These are phyloP conservation scores for Colletotrichum spaethianum DNA, from an alignment of 2,329 filamentous ascomycete genomes.

Conservation along the genomic window DNA sequence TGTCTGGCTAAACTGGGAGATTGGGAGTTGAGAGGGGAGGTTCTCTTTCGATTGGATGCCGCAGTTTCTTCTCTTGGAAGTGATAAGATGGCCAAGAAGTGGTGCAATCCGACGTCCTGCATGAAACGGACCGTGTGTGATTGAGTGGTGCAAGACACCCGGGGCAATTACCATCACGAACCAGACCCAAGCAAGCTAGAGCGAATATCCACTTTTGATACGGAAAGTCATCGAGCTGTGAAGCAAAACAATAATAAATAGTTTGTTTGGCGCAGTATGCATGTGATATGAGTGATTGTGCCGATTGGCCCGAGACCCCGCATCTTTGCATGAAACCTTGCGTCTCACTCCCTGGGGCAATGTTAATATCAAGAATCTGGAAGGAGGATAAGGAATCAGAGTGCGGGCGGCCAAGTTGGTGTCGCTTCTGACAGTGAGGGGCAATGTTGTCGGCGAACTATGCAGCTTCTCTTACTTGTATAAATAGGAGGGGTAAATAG, in stretches of 20 bases:
- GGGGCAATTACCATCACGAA: constrained; percentile 11
- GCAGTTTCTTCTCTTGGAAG: constrained; percentile 28
- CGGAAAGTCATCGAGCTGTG: constrained; percentile 15
- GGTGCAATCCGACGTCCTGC: constrained; percentile 31
- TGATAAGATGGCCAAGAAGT: constrained; percentile 38
- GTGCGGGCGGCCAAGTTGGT: constrained; percentile 20
- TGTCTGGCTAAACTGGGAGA: constrained; percentile 26
- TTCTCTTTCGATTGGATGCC: neutral
- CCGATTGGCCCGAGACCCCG: constrained; percentile 41
- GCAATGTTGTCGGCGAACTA: constrained; percentile 3
- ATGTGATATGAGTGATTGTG: constrained; percentile 34
- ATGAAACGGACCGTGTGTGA: constrained; percentile 33
- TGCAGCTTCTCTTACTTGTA: constrained; percentile 1
- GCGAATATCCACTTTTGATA: constrained; percentile 38
- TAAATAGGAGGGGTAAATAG: constrained; percentile 24
- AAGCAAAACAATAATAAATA: neutral
- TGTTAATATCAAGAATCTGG: constrained; percentile 33
- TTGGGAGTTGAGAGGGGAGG: neutral
- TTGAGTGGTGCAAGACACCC: constrained; percentile 33
- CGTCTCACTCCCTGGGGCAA: constrained; percentile 14
- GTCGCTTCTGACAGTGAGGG: constrained; percentile 26
- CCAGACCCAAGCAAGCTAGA: neutral
- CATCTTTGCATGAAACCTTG: constrained; percentile 32
- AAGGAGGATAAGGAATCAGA: constrained; percentile 36
- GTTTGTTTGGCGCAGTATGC: constrained; percentile 22